Evolutionary conservation across 2,329 filamentous ascomycete species (phyloP).

Genomic region (Metarhizium guizhouense): DNA sequence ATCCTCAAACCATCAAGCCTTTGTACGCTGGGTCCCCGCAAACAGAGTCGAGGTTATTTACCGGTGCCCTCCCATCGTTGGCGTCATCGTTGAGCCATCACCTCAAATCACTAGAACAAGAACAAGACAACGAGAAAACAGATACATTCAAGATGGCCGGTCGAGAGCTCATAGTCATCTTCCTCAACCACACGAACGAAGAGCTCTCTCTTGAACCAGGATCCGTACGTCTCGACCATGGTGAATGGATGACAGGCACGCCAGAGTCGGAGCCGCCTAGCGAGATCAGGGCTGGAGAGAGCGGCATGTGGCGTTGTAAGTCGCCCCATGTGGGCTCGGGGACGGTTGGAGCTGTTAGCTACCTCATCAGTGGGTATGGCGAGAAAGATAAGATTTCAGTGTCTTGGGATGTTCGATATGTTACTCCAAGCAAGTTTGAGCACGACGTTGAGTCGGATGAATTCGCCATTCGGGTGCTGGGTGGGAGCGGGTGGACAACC

Average conservation of each 20-base stretch:
- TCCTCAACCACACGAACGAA: slow-evolving; percentile 3
- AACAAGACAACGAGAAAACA: not conserved
- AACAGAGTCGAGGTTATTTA: not conserved
- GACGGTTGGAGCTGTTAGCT: not conserved
- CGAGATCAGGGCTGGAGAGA: slow-evolving; percentile 3
- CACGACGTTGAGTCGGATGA: not conserved
- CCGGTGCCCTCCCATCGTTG: not conserved
- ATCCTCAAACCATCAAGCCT: not conserved
- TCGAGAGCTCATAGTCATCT: slow-evolving; percentile 1
- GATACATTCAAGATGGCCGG: not conserved
- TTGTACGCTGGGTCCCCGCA: not conserved
- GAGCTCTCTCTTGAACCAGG: not conserved
- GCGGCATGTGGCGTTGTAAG: slow-evolving; percentile 4
- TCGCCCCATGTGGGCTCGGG: not conserved
- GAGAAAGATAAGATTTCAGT: not conserved
- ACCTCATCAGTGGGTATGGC: slow-evolving; percentile 1
- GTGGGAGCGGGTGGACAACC: not conserved
- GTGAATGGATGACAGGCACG: slow-evolving; percentile 3
- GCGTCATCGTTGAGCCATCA: not conserved
- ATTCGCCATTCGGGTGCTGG: not conserved
- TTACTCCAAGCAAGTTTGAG: slow-evolving; percentile 2
- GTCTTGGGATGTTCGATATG: not conserved
- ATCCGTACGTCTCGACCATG: not conserved
- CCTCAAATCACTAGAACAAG: not conserved
- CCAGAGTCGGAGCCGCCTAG: not conserved